These are phyloP conservation scores for Didymella segeticola DNA, from an alignment of 2,329 filamentous ascomycete species.

Conservation along the genomic window DNA sequence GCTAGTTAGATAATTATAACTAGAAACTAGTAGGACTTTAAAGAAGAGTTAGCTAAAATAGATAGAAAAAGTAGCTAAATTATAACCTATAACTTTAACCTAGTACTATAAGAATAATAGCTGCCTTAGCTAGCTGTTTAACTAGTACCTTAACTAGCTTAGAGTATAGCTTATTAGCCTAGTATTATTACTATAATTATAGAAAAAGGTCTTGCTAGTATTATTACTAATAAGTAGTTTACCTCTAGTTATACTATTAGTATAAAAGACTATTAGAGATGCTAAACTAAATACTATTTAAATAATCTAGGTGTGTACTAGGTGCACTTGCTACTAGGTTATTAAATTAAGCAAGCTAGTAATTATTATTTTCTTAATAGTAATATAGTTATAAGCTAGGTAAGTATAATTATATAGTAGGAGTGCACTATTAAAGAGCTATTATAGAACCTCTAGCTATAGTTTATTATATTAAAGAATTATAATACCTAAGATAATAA, in stretches of 20 bases:
- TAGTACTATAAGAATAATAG: neutral
- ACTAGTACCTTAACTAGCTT: neutral
- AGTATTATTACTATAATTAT: neutral
- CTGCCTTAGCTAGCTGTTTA: neutral
- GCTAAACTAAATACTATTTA: neutral
- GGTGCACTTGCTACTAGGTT: neutral
- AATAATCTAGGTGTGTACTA: neutral
- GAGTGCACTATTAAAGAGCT: constrained; percentile 1
- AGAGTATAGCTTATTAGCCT: neutral
- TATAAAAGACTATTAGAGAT: constrained; percentile 5
- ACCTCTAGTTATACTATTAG: neutral
- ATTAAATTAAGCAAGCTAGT: neutral
- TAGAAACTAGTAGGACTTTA: constrained; percentile 5
- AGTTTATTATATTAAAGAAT: neutral
- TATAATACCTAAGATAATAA: neutral
- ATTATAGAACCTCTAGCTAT: neutral
- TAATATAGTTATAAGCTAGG: neutral
- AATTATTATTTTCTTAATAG: neutral
- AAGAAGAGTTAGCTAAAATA: neutral
- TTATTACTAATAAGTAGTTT: neutral
- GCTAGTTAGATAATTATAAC: neutral
- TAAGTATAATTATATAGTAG: neutral
- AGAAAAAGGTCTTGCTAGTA: neutral
- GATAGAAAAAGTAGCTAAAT: neutral
- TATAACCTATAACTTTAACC: neutral